These are phyloP conservation scores for Podaxis sp. DNA, from an alignment of 768 basidiomycete genomes.

Conservation along the genomic window DNA sequence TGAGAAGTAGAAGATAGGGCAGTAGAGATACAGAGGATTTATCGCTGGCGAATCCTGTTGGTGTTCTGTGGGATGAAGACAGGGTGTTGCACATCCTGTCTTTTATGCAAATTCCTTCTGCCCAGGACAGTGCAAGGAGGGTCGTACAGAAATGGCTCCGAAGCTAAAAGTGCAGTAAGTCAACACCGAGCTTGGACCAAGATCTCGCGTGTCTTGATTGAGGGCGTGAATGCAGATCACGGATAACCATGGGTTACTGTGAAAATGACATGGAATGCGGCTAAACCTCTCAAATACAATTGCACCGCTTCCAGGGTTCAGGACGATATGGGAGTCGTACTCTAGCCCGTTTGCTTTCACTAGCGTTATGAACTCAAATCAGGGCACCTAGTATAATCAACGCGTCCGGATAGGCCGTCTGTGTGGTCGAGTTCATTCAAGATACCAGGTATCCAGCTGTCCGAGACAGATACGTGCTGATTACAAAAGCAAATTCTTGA, in stretches of 20 bases:
- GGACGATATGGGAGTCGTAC: not conserved
- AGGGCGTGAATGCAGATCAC: conserved; percentile 2
- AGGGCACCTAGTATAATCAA: not conserved
- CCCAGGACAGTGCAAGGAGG: not conserved
- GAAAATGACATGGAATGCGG: conserved; percentile 8
- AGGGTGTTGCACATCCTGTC: not conserved
- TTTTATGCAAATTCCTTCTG: not conserved
- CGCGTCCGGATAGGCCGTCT: not conserved
- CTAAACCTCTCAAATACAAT: not conserved
- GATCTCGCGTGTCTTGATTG: not conserved
- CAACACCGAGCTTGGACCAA: not conserved
- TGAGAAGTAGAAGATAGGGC: not conserved
- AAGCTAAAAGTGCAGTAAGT: not conserved
- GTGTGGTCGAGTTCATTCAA: not conserved
- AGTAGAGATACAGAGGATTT: not conserved
- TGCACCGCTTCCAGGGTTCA: conserved; percentile 6
- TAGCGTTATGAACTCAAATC: not conserved
- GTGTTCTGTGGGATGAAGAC: not conserved
- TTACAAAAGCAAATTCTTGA: not conserved
- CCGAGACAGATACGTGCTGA: not conserved
- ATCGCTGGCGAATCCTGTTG: not conserved
- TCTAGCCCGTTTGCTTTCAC: not conserved
- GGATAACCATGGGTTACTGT: not conserved
- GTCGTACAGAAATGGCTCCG: not conserved
- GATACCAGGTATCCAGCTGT: not conserved